Evolutionary conservation across 306 rosid species (phyloP), one percentile per base, ranked within the genome.

Genomic region (Vigna radiata): DNA sequence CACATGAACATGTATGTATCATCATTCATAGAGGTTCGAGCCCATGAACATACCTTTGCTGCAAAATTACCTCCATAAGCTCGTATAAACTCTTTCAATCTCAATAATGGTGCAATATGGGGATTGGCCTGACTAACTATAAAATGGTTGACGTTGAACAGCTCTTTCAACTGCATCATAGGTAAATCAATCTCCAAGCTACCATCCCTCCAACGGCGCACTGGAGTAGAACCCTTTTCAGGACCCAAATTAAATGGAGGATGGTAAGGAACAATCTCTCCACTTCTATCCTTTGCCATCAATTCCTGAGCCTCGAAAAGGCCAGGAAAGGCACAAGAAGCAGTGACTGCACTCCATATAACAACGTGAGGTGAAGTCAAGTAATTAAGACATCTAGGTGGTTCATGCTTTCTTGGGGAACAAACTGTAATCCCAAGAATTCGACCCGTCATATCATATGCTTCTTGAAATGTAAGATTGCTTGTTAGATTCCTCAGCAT

Each of bases 281-380:
- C 97, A 53, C 92, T 90, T 82, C 98, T 88, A 85, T 95, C 87
- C 89, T 95, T 95, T 33, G 98, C 98, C 98, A 95, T 95, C 71
- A 95, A 82, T 81, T 95, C 98, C 83, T 95, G 97, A 25, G 97
- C 98, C 92, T 95, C 98, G 47, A 92, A 95, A 73, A 95, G 98
- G 53, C 96, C 98, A 56, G 97, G 98, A 76, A 95, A 95, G 58
- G 98, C 98, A 62, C 98, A 95, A 64, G 98, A 95, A 74, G 98
- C 98, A 1, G 96, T 95, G 71, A 95, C 98, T 37, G 98, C 98
- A 81, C 98, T 95, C 98, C 98, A 95, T 89, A 95, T 92, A 61
- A 95, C 97, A 85, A 95, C 98, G 79, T 95, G 96, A 41, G 98
- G 98, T 18, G 98, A 95, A 17, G 98, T 95, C 88, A 95, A 79